Conservation (phyloP, 2,329 filamentous ascomycete genomes). For the Fusarium domesticum region DNA sequence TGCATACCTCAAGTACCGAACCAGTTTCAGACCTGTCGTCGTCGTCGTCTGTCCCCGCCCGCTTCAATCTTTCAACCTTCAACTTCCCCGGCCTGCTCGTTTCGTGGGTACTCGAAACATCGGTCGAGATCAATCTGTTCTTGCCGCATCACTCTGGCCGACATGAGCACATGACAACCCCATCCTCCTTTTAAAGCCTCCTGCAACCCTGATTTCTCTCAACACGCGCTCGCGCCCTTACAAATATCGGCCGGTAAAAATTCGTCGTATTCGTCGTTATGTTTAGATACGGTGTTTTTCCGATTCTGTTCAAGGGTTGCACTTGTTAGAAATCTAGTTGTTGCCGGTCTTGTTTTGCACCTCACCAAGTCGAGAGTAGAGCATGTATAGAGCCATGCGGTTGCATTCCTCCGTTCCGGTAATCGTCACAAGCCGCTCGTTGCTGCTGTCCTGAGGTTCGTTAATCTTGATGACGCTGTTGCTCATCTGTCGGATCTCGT, state of each 20-base stretch:
- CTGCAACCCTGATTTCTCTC: conserved; percentile 15
- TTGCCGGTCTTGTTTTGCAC: conserved; percentile 30
- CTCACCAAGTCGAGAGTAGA: conserved; percentile 93
- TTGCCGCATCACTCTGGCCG: background rate
- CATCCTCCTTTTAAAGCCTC: background rate
- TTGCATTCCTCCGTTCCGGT: conserved; percentile 98
- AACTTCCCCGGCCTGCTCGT: background rate
- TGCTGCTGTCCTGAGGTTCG: conserved; percentile 97
- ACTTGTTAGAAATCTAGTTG: conserved; percentile 30
- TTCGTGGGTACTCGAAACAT: background rate
- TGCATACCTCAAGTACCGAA: conserved; percentile 1
- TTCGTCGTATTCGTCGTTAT: conserved; percentile 13
- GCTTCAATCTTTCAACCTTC: background rate
- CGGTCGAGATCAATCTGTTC: background rate
- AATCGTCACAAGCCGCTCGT: conserved; percentile 94
- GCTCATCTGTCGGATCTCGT: conserved; percentile 94
- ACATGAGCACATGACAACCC: background rate
- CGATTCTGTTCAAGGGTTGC: conserved; percentile 36
- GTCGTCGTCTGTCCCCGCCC: background rate
- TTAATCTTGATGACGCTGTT: conserved; percentile 99
- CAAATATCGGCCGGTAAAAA: conserved; percentile 9
- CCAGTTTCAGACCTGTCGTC: conserved; percentile 1
- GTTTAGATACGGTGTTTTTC: conserved; percentile 44
- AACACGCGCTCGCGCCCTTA: conserved; percentile 9
- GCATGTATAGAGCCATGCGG: conserved; percentile 99